Percentiles rank a stretch among this genome's conserved stretches.
These are phyloP conservation scores for Physaria fendleri DNA, from an alignment of 345 rosid species.

Conservation along the genomic window DNA sequence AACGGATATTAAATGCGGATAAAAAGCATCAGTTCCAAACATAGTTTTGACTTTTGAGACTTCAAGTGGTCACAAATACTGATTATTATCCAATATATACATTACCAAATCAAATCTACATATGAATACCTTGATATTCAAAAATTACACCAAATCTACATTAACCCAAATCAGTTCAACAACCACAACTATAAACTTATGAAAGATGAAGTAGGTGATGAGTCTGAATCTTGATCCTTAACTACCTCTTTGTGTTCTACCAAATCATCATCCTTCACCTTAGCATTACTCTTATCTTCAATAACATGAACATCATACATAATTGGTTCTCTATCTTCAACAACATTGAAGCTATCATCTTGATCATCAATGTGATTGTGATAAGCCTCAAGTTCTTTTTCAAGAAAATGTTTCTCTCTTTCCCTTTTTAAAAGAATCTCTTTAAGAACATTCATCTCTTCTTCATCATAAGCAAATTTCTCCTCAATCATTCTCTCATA, in stretches of 20 bases:
- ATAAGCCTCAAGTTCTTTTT: slow-evolving; percentile 72
- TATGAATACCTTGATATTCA: too few relatives aligned
- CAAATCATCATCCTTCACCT: slow-evolving; percentile 27
- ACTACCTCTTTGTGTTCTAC: slow-evolving; percentile 34
- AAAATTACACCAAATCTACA: slow-evolving; percentile 7
- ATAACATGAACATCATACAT: slow-evolving; percentile 68
- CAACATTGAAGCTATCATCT: neutral
- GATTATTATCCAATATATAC: too few relatives aligned
- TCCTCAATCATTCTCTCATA: slow-evolving; percentile 86
- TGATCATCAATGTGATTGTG: slow-evolving; percentile 42
- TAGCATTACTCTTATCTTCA: slow-evolving; percentile 38
- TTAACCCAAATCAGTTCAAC: neutral
- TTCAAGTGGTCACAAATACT: slow-evolving; percentile 60
- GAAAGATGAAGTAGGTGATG: slow-evolving; percentile 24
- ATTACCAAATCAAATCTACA: too few relatives aligned
- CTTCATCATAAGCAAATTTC: slow-evolving; percentile 69
- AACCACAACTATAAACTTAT: neutral
- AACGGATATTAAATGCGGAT: too few relatives aligned
- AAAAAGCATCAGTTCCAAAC: too few relatives aligned
- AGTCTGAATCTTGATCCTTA: slow-evolving; percentile 29
- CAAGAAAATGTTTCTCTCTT: slow-evolving; percentile 66
- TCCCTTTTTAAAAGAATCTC: slow-evolving; percentile 74
- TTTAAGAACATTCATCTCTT: slow-evolving; percentile 79
- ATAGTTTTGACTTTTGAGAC: too few relatives aligned
- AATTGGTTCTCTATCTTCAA: slow-evolving; percentile 31